A percentile compares a stretch with the other conserved stretches of the same genome.
These are phyloP conservation scores for Hysterangium stoloniferum DNA, from an alignment of 768 basidiomycete genomes.

Conservation along the genomic window DNA sequence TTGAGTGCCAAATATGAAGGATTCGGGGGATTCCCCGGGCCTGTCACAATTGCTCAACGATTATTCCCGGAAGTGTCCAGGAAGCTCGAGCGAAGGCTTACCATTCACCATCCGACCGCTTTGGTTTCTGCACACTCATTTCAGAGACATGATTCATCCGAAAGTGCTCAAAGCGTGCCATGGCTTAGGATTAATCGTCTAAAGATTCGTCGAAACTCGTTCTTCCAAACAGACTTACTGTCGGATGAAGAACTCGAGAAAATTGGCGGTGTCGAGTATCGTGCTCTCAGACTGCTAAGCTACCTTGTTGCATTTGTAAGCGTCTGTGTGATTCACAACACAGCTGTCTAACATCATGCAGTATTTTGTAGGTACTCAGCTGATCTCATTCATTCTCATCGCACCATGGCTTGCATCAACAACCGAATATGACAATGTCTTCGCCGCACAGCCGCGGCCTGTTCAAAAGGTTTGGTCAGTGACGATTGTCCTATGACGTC, in stretches of 20 bases:
- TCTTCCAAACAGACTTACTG: slow-evolving; percentile 45
- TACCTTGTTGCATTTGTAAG: slow-evolving; percentile 75
- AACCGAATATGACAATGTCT: slow-evolving; percentile 57
- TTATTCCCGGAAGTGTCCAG: slow-evolving; percentile 59
- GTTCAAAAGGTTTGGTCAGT: slow-evolving; percentile 61
- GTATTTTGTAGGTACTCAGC: slow-evolving; percentile 74
- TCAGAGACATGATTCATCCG: slow-evolving; percentile 14
- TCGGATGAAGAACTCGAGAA: slow-evolving; percentile 83
- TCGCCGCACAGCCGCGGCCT: slow-evolving; percentile 47
- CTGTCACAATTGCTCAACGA: slow-evolving; percentile 34
- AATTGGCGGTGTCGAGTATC: slow-evolving; percentile 89
- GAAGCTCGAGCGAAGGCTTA: slow-evolving; percentile 59
- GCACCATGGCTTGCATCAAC: slow-evolving; percentile 68
- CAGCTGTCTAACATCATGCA: slow-evolving; percentile 23
- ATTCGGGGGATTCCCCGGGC: slow-evolving; percentile 29
- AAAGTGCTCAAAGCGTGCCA: slow-evolving; percentile 48
- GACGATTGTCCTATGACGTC: background rate
- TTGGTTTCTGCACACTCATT: slow-evolving; percentile 22
- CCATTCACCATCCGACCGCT: slow-evolving; percentile 65
- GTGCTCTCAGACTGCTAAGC: slow-evolving; percentile 69
- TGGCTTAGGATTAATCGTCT: slow-evolving; percentile 37
- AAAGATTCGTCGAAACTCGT: slow-evolving; percentile 74
- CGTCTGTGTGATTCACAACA: slow-evolving; percentile 11
- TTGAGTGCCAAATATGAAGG: background rate
- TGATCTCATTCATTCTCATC: slow-evolving; percentile 63